Evolutionary conservation across 306 rosid genomes (phyloP), one percentile per base, ranked within the genome.

Genomic region (Arachis hypogaea): DNA sequence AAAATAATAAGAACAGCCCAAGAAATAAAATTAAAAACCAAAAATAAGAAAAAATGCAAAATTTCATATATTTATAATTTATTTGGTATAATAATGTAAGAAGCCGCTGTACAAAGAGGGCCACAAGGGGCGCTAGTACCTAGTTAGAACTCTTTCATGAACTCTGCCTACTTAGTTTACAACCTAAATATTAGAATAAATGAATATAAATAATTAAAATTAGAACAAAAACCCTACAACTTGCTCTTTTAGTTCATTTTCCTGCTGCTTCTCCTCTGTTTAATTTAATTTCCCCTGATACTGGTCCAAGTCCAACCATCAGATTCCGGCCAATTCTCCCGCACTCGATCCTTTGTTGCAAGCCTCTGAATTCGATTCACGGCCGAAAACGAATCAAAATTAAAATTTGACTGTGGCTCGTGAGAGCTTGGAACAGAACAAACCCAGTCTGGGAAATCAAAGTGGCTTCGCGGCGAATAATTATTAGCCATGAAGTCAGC

Each of bases 401-500:
- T 38, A 33, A 33, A 81, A 71, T 2, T 29, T 72, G 2, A 18
- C 5, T 3, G 7, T 43, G 2, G 9, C 63, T 77, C 89, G 16
- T 83, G 86, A 3, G 85, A 75, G 63, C n/a, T 30, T 0, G 80
- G 69, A 57, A 60, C 62, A 0, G 81, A 78, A 33, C 66, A 91
- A 81, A 72, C 81, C 96, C 98, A 94, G 6, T 91, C 90, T 0
- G 85, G 85, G 67, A 89, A 94, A 72, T 92, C 95, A 16, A 94
- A 89, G 16, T 88, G 96, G 30, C 86, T 66, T 66, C 96, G 87
- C 7, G 99, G 99, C 9, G 86, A 22, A 22, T 22, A 22, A 22
- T 22, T 22, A 22, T 22, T 22, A 22, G 28, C 28, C 28, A 22
- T 22, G 28, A 22, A 22, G 2, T 28, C 43, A 33, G 4, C 4